Conservation (phyloP, 1,284 basidiomycete genomes). For the Pseudozyma thailandica region DNA sequence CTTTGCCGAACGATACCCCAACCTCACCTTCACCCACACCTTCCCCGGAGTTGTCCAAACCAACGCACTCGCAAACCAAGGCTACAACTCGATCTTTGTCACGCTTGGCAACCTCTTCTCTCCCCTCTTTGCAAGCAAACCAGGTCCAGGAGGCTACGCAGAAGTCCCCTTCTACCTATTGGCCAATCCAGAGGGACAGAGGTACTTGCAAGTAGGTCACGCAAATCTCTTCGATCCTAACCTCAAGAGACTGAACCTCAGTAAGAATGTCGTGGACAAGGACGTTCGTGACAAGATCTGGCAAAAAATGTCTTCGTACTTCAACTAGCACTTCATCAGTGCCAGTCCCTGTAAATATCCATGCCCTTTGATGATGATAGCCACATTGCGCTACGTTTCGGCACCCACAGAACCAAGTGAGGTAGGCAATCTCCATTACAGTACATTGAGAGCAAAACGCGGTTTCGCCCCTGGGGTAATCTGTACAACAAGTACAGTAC, state of each 20-base stretch:
- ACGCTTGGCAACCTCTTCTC: conserved; percentile 44
- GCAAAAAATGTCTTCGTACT: conserved; percentile 32
- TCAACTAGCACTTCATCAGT: not conserved
- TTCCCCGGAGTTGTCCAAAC: conserved; percentile 63
- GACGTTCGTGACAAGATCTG: conserved; percentile 21
- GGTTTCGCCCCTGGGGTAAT: not conserved
- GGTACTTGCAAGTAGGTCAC: conserved; percentile 41
- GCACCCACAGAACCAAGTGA: too few relatives aligned
- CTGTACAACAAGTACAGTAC: not conserved
- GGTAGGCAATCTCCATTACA: not conserved
- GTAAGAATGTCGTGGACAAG: conserved; percentile 22
- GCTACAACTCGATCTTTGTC: conserved; percentile 62
- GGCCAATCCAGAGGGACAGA: conserved; percentile 37
- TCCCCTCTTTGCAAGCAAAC: conserved; percentile 19
- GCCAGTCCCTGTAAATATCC: not conserved
- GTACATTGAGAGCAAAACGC: not conserved
- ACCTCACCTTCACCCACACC: conserved; percentile 52
- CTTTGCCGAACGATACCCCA: conserved; percentile 47
- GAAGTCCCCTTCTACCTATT: conserved; percentile 59
- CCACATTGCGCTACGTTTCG: too few relatives aligned
- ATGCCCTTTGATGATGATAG: not conserved
- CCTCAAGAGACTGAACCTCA: conserved; percentile 33
- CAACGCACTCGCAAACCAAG: conserved; percentile 59
- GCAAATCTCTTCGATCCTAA: conserved; percentile 42
- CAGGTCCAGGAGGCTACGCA: conserved; percentile 49